phyloP scores from a whole-genome alignment of 2,329 filamentous ascomycete genomes.

The Venturia pyrina region DNA sequence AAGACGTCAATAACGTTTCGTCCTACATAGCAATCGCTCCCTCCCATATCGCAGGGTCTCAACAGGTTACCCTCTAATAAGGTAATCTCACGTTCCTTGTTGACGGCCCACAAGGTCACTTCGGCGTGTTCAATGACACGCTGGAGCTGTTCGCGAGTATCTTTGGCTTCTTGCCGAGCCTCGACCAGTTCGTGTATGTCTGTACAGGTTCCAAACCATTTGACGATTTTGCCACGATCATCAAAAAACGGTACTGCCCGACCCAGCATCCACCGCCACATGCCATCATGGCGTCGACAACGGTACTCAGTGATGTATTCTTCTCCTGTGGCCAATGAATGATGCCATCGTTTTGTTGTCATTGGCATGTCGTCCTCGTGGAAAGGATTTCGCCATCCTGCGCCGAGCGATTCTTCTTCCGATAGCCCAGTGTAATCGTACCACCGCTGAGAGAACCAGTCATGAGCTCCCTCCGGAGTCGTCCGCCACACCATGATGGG shows the following conservation, averaged over 20 bases:
- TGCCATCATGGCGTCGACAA: conserved; percentile 53
- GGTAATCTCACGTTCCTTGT: conserved; percentile 50
- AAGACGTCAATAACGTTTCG: conserved; percentile 57
- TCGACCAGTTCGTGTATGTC: conserved; percentile 69
- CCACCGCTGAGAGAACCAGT: conserved; percentile 72
- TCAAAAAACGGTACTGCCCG: conserved; percentile 60
- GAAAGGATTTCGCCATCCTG: conserved; percentile 53
- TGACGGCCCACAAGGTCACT: conserved; percentile 66
- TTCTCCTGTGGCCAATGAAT: conserved; percentile 55
- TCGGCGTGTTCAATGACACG: conserved; percentile 66
- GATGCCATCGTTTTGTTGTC: conserved; percentile 48
- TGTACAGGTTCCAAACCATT: conserved; percentile 74
- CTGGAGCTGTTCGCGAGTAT: conserved; percentile 59
- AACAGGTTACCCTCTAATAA: conserved; percentile 61
- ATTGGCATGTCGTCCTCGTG: conserved; percentile 58
- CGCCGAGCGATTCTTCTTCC: conserved; percentile 51
- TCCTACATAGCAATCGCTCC: conserved; percentile 37
- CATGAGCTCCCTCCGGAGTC: conserved; percentile 52
- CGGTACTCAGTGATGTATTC: conserved; percentile 63
- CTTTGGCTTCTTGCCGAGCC: conserved; percentile 54
- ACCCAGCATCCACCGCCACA: conserved; percentile 72
- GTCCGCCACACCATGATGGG: conserved; percentile 60
- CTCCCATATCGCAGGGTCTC: conserved; percentile 26
- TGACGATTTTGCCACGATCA: conserved; percentile 57
- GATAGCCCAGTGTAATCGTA: conserved; percentile 66